These are phyloP conservation scores for Salix arbutifolia DNA, from an alignment of 345 rosid species.

Conservation along the genomic window DNA sequence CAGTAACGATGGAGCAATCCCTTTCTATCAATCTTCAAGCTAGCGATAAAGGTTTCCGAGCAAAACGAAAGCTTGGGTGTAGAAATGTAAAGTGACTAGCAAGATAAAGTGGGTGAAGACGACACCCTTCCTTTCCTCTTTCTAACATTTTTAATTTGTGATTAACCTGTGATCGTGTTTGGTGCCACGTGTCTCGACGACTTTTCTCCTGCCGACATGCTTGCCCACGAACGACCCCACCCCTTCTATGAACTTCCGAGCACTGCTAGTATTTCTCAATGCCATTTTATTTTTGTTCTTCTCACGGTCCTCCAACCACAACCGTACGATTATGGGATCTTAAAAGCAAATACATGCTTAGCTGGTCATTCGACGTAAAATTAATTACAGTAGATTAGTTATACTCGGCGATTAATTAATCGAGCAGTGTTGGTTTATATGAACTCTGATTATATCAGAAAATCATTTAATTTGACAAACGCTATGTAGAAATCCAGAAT, in stretches of 20 bases:
- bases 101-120: constrained; percentile 31
- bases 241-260: not conserved
- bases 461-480: no score
- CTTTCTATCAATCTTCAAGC: constrained; percentile 54
- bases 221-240: not conserved
- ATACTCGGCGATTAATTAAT: no score
- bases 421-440: no score
- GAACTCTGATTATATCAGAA: no score
- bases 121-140: not conserved
- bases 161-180: constrained; percentile 8
- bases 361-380: no score
- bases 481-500: no score
- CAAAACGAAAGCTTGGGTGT: constrained; percentile 26
- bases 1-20: constrained; percentile 26
- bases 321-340: not conserved
- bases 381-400: no score
- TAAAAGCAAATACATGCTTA: no score
- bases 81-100: constrained; percentile 40
- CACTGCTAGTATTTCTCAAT: not conserved
- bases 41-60: constrained; percentile 54
- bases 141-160: not conserved
- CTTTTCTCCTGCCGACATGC: constrained; percentile 24
- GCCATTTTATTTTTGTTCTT: not conserved
- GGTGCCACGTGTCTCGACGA: constrained; percentile 14
- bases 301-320: not conserved